These are phyloP conservation scores for Vitis hybrid DNA, from an alignment of 177 flowering plant species.

Conservation along the genomic window DNA sequence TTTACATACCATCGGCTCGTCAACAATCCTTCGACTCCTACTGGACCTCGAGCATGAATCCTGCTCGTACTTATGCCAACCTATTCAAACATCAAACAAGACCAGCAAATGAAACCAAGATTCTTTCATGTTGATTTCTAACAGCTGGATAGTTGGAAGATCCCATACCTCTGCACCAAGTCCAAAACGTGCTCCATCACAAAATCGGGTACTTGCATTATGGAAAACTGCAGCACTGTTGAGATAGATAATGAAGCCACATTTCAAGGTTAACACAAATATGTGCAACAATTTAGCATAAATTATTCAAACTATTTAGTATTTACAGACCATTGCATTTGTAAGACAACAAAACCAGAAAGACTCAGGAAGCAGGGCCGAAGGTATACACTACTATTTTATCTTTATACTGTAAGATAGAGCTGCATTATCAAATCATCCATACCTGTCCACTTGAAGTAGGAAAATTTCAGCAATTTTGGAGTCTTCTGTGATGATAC, in stretches of 20 bases:
- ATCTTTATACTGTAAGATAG: too few species aligned
- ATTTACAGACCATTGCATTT: too few species aligned
- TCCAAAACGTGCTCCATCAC: constrained; percentile 98
- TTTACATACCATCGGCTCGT: constrained; percentile 87
- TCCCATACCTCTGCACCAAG: constrained; percentile 91
- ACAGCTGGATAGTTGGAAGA: background rate
- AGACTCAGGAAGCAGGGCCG: background rate
- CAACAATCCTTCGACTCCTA: constrained; percentile 93
- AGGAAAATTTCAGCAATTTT: constrained; percentile 77
- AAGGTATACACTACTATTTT: too few species aligned
- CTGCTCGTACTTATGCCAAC: constrained; percentile 98
- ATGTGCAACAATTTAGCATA: too few species aligned
- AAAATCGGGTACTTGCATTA: constrained; percentile 97
- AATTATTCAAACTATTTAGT: too few species aligned
- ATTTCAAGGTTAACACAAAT: background rate
- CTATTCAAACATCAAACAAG: constrained; percentile 35
- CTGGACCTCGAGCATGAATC: constrained; percentile 99
- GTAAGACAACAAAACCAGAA: too few species aligned
- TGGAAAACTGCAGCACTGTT: constrained; percentile 97
- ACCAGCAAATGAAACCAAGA: constrained; percentile 2
- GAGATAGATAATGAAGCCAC: constrained; percentile 10
- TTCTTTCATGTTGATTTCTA: too few species aligned
- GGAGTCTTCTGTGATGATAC: constrained; percentile 77
- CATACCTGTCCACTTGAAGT: constrained; percentile 84
- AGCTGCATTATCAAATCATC: background rate